Conservation (phyloP, 1,284 basidiomycete genomes). For the Pascua sp. region DNA sequence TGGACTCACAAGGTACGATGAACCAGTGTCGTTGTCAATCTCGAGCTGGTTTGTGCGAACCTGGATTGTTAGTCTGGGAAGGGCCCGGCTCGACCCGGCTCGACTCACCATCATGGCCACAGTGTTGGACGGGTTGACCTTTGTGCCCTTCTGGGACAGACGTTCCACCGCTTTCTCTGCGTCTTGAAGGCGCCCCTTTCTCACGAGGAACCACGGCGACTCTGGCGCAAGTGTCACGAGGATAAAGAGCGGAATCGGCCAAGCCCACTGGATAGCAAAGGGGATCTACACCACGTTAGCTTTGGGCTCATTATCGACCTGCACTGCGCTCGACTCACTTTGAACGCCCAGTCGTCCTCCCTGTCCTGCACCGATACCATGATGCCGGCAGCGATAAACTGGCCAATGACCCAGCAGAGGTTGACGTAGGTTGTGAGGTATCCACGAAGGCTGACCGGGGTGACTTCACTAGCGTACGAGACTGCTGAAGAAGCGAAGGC, state of each 20-base stretch:
- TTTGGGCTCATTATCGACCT: background rate
- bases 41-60: constrained; percentile 44
- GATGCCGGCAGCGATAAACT: constrained; percentile 17
- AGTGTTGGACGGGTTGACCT: constrained; percentile 28
- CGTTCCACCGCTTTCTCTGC: constrained; percentile 22
- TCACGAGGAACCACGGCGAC: constrained; percentile 36
- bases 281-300: background rate
- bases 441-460: constrained; percentile 38
- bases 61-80: too few relatives aligned
- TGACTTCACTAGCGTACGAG: constrained; percentile 54
- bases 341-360: background rate
- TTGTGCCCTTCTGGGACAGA: constrained; percentile 16
- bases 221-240: constrained; percentile 27
- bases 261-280: constrained; percentile 12
- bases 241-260: constrained; percentile 12
- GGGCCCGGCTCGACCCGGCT: too few relatives aligned
- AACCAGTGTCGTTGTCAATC: constrained; percentile 25
- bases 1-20: constrained; percentile 23
- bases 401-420: constrained; percentile 54
- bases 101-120: constrained; percentile 36
- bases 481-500: constrained; percentile 28
- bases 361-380: too few relatives aligned
- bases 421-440: constrained; percentile 47
- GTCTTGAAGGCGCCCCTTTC: constrained; percentile 26
- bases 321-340: background rate